Conservation (phyloP, 495 filamentous ascomycete species). For the Filosporella fistucella region DNA sequence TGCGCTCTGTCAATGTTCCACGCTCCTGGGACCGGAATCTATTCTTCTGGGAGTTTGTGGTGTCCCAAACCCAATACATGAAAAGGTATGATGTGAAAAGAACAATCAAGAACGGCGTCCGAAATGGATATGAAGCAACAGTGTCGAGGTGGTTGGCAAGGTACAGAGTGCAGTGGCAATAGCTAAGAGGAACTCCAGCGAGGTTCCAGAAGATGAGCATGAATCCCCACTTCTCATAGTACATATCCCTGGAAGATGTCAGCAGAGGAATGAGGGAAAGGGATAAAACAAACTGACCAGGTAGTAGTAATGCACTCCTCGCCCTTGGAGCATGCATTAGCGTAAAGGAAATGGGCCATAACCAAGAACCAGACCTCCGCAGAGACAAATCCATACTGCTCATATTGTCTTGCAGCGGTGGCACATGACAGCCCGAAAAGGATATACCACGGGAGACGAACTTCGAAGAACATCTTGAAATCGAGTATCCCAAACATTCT, state of each 20-base stretch:
- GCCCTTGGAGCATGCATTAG: constrained; percentile 93
- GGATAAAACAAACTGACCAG: constrained; percentile 46
- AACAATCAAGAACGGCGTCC: constrained; percentile 55
- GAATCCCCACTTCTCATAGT: constrained; percentile 99
- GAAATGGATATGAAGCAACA: constrained; percentile 65
- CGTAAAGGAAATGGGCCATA: constrained; percentile 93
- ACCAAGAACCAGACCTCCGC: constrained; percentile 84
- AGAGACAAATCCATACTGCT: constrained; percentile 84
- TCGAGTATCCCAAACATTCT: constrained; percentile 90
- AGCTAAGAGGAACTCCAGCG: constrained; percentile 88
- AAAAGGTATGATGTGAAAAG: constrained; percentile 75
- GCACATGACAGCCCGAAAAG: constrained; percentile 74
- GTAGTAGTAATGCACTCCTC: constrained; percentile 93
- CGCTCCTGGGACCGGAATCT: constrained; percentile 79
- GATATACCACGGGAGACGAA: constrained; percentile 95
- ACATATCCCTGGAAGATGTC: constrained; percentile 66
- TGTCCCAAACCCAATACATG: constrained; percentile 91
- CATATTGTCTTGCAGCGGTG: constrained; percentile 82
- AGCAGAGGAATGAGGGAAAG: neutral
- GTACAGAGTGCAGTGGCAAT: constrained; percentile 96
- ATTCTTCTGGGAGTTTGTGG: constrained; percentile 91
- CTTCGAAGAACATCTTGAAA: constrained; percentile 99
- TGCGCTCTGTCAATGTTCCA: constrained; percentile 66
- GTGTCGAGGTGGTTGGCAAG: constrained; percentile 70
- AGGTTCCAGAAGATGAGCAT: constrained; percentile 99